Base-by-base conservation (phyloP, 495 filamentous ascomycete species). In the Pseudotulostoma volvatum region DNA sequence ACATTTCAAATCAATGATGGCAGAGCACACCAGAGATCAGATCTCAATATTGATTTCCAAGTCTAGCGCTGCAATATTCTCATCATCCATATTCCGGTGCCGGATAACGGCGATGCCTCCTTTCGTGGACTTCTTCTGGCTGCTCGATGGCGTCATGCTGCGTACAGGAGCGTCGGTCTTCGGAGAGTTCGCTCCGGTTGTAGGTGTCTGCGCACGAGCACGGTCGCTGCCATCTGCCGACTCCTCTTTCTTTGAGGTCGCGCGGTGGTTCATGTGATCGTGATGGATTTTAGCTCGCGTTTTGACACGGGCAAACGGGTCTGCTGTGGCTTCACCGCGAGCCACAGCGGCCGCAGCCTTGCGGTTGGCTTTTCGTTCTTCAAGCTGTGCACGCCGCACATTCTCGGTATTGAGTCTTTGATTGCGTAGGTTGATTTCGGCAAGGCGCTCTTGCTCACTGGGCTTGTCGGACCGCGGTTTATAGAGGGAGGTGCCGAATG, bases 41-140 rank as follows among this genome's bases (percentile, higher is more conserved):
- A 84, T 81, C 18, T 84, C 77, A 40, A 84, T 74, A 39, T 90
- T 83, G 47, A 90, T 81, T 8, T 80, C 84, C 43, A 92, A 56
- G 55, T 88, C 83, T 53, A 88, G 57, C 9, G 76, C 70, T 0
- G 77, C 83, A 50, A 92, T 84, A 44, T 85, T 79, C 52, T 88
- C 83, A 45, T 92, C 84, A 39, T 86, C 81, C 59, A 76, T 80
- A 37, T 86, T 71, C 14, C 78, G 76, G 49, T 76, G 72, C 34
- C 75, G 68, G 40, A 86, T 77, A 25, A 70, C 68, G 1, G 73
- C 68, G 41, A 81, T 57, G 4, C 77, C 77, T 23, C 66, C 72
- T 44, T 72, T 68, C 36, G 54, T 50, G 18, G 58, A 57, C 44
- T 68, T 67, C 58, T 76, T 71, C 45, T 71, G 57, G 43, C 64